Base-by-base conservation (phyloP, 345 rosid species). In the Populus pruinosa region DNA sequence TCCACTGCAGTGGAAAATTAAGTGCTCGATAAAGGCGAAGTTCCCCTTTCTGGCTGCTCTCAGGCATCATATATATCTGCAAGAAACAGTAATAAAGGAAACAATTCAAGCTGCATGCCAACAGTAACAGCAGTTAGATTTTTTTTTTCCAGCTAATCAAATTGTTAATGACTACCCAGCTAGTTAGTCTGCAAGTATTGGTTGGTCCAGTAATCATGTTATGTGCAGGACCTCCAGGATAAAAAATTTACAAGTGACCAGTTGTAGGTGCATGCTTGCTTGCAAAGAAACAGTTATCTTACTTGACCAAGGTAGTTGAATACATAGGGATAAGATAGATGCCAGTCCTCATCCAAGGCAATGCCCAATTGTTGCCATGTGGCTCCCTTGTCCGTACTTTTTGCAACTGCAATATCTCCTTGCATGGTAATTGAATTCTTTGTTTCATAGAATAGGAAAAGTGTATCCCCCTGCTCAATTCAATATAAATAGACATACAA, bases 1-100 rank as follows among this genome's bases (percentile, higher is more conserved):
- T 88, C 99, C 99, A 96, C 53, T 82, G 84, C 77, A 96, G 82
- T 6, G 99, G 99, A 70, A 96, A 96, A 79, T 86, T 83, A 31
- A 85, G 71, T 55, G 96, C 95, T 76, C 93, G 89, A 87, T 93
- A 96, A 44, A 93, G 88, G 73, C 89, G 88, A 79, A 96, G 89
- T 53, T 96, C 89, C 53, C 97, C 97, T 76, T 82, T 87, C 76
- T 68, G 77, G 74, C 87, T 86, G 80, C 96, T 84, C 87, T 96
- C 99, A 8, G 99, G 99, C 89, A 96, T 85, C 99, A 96, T 91
- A 81, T 93, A 96, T 82, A 92, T 89, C 99, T 96, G 87, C 44
- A 82, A 27, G 50, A 79, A 70, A 66, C 41, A 78, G 44, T 38
- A 83, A 47, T 9, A 25, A 23, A 56, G 6, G 29, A 59, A 23